Percentiles rank a stretch among this genome's conserved stretches.
These are phyloP conservation scores for Xerocomus potaroensis DNA, from an alignment of 768 basidiomycete genomes.

Conservation along the genomic window DNA sequence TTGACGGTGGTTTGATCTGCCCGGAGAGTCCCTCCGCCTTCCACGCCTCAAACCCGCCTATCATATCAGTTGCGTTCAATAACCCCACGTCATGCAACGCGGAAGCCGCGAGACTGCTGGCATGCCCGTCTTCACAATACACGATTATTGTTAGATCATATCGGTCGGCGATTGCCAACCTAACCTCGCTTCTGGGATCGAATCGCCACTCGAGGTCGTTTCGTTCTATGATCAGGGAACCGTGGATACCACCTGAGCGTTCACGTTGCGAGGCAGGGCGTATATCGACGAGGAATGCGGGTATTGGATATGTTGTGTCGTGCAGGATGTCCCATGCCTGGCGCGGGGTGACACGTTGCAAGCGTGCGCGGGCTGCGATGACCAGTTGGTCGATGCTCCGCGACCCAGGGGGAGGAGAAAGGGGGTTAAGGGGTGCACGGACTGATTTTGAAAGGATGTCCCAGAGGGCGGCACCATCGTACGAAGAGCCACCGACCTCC, in stretches of 20 bases:
- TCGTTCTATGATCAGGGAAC: slow-evolving; percentile 70
- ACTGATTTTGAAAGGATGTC: slow-evolving; percentile 66
- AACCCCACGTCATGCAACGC: slow-evolving; percentile 67
- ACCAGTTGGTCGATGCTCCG: slow-evolving; percentile 56
- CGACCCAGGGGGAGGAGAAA: slow-evolving; percentile 61
- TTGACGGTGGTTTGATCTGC: slow-evolving; percentile 34
- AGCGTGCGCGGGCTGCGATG: slow-evolving; percentile 51
- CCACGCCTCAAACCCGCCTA: slow-evolving; percentile 75
- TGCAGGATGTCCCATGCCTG: slow-evolving; percentile 61
- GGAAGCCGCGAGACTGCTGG: slow-evolving; percentile 69
- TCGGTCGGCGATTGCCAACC: slow-evolving; percentile 64
- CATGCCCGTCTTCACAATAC: slow-evolving; percentile 70
- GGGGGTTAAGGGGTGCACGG: slow-evolving; percentile 55
- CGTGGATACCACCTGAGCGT: slow-evolving; percentile 54
- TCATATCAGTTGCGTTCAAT: slow-evolving; percentile 70
- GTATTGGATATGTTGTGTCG: slow-evolving; percentile 48
- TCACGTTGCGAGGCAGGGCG: slow-evolving; percentile 60
- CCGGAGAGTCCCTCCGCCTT: slow-evolving; percentile 62
- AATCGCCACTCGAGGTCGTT: slow-evolving; percentile 79
- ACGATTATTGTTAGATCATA: slow-evolving; percentile 74
- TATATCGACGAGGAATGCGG: slow-evolving; percentile 75
- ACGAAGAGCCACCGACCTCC: slow-evolving; percentile 49
- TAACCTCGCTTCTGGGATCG: slow-evolving; percentile 59
- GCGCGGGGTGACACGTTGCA: slow-evolving; percentile 58
- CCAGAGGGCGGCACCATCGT: slow-evolving; percentile 65